phyloP scores from a whole-genome alignment of 441 rosid species.

The Syzygium syzygioides region DNA sequence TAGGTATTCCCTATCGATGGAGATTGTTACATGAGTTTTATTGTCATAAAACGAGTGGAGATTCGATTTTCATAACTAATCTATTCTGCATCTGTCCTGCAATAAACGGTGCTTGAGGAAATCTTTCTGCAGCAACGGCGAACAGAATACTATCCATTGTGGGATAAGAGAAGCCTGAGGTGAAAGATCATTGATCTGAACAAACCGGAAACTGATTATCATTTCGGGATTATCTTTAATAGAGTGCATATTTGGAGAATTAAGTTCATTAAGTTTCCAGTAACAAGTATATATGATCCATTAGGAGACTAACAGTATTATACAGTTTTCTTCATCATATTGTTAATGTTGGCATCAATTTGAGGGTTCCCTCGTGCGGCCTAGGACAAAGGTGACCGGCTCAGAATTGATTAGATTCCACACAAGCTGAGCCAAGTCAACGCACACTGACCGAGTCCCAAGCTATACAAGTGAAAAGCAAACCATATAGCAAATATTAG shows the following conservation, averaged over 20 bases:
- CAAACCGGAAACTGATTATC: no score
- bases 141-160: neutral
- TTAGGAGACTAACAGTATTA: no score
- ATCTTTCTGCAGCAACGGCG: neutral
- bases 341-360: neutral
- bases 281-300: neutral
- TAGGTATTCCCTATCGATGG: neutral
- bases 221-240: no score
- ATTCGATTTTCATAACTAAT: neutral
- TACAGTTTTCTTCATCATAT: neutral
- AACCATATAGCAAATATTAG: neutral
- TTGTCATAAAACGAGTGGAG: neutral
- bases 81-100: neutral
- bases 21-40: neutral
- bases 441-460: neutral
- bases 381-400: neutral
- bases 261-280: neutral
- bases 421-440: no score
- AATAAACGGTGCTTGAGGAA: no score
- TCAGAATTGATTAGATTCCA: no score
- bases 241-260: neutral
- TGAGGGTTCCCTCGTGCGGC: no score
- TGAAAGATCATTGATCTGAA: no score
- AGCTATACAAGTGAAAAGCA: neutral
- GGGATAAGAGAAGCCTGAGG: neutral